phyloP scores from a whole-genome alignment of 2,329 filamentous ascomycete species.

The Calonectria pauciramosa region DNA sequence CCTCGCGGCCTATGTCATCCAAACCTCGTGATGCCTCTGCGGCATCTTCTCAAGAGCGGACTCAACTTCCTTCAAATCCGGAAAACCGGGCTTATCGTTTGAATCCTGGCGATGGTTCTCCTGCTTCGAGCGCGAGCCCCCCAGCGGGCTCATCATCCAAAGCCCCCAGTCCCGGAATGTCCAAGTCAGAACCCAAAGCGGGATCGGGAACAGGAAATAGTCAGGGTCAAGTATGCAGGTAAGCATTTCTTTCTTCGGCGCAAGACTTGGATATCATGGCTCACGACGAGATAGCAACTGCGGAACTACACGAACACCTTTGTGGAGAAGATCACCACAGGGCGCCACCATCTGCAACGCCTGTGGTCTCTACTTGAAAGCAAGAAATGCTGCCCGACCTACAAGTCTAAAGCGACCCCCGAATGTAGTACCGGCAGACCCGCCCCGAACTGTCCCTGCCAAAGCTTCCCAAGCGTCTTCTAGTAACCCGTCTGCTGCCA shows the following conservation, averaged over 20 bases:
- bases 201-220: slow-evolving; percentile 38
- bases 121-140: slow-evolving; percentile 44
- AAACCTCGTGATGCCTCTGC: slow-evolving; percentile 45
- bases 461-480: slow-evolving; percentile 54
- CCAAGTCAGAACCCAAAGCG: slow-evolving; percentile 36
- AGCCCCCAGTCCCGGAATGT: slow-evolving; percentile 48
- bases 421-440: slow-evolving; percentile 59
- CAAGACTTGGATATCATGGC: neutral
- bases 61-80: slow-evolving; percentile 40
- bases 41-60: slow-evolving; percentile 35
- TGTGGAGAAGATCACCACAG: slow-evolving; percentile 94
- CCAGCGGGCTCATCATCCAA: slow-evolving; percentile 44
- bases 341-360: slow-evolving; percentile 98
- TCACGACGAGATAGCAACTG: slow-evolving; percentile 78
- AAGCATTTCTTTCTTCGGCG: slow-evolving; percentile 45
- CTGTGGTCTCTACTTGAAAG: slow-evolving; percentile 94
- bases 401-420: slow-evolving; percentile 89
- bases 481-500: slow-evolving; percentile 57
- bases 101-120: slow-evolving; percentile 44
- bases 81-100: slow-evolving; percentile 38
- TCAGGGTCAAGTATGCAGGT: slow-evolving; percentile 80
- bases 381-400: slow-evolving; percentile 90
- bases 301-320: slow-evolving; percentile 89
- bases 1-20: slow-evolving; percentile 54
- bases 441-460: slow-evolving; percentile 58